Evolutionary conservation across 495 filamentous ascomycete species (phyloP), one percentile per base, ranked within the genome.

Genomic region (Penicillium alfredii): DNA sequence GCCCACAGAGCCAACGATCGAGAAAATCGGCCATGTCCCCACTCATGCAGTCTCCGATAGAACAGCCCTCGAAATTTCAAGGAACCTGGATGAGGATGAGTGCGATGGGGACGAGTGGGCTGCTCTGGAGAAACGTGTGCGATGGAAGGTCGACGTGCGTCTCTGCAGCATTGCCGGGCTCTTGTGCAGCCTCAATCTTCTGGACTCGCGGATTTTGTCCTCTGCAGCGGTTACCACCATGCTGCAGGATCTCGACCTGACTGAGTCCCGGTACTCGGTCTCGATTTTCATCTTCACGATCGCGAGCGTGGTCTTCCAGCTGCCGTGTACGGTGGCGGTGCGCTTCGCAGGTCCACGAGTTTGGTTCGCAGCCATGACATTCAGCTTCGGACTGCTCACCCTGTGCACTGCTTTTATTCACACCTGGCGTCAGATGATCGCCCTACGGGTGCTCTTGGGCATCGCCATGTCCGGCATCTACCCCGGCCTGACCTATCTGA

Each of bases 231-330:
- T 86, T 22, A 87, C 83, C 1, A 80, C 72, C n/a, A 82, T 87
- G 78, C 63, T 79, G 17, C 33, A 54, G 3, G 82, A 88, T 53
- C 65, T 87, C 20, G 71, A 72, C 7, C 66, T 88, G 28, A 35
- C 42, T 19, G 69, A 74, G 20, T 77, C 76, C 12, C 70, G 77
- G 12, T 84, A 82, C 56, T 82, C 77, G 6, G 73, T 87, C 10
- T 69, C 80, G 16, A 88, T 89, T 34, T 82, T 89, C 58, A 84
- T 87, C 52, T 87, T 86, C 63, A 87, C 84, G 17, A 71, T 87
- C 39, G 71, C 80, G 8, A 81, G 76, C 53, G 82, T 89, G 28
- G 70, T 72, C 14, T 87, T 84, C 48, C 84, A 89, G 51, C 64
- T 89, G 10, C 84, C 84, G 0, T 79, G 77, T 18, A 88, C 83